Conservation (phyloP, 2,329 filamentous ascomycete genomes). For the Cytospora schulzeri region DNA sequence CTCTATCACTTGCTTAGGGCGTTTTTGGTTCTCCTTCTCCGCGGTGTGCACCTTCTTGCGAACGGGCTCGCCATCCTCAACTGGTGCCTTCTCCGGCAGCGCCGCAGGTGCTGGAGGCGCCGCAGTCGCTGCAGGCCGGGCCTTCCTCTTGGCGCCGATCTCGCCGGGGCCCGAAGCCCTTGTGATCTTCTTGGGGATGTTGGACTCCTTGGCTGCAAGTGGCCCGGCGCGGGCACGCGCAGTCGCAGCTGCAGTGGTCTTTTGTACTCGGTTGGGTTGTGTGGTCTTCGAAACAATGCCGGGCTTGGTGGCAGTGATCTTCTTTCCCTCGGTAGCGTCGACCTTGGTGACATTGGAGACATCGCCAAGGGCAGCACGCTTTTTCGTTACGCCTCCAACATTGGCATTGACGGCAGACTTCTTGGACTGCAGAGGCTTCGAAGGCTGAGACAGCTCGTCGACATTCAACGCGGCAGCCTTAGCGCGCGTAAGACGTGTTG, state of each 20-base stretch:
- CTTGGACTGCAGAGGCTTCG: slow-evolving; percentile 70
- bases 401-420: slow-evolving; percentile 59
- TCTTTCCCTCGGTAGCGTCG: slow-evolving; percentile 73
- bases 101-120: slow-evolving; percentile 50
- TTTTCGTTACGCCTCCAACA: slow-evolving; percentile 53
- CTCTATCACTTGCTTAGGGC: slow-evolving; percentile 41
- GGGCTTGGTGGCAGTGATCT: slow-evolving; percentile 62
- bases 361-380: slow-evolving; percentile 85
- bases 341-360: slow-evolving; percentile 92
- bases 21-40: slow-evolving; percentile 53
- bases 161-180: slow-evolving; percentile 54
- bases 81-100: slow-evolving; percentile 59
- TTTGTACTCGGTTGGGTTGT: slow-evolving; percentile 81
- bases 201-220: slow-evolving; percentile 63
- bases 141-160: slow-evolving; percentile 64
- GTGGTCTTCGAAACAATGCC: slow-evolving; percentile 78
- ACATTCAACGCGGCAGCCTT: slow-evolving; percentile 76
- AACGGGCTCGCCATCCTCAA: slow-evolving; percentile 69
- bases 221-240: slow-evolving; percentile 55
- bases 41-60: slow-evolving; percentile 64
- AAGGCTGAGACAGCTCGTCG: slow-evolving; percentile 60
- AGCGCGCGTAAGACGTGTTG: slow-evolving; percentile 87
- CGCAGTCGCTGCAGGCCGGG: slow-evolving; percentile 41
- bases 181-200: slow-evolving; percentile 38
- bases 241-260: slow-evolving; percentile 60